These are phyloP conservation scores for Cladosporium sphaerospermum DNA, from an alignment of 2,329 filamentous ascomycete species.

Conservation along the genomic window DNA sequence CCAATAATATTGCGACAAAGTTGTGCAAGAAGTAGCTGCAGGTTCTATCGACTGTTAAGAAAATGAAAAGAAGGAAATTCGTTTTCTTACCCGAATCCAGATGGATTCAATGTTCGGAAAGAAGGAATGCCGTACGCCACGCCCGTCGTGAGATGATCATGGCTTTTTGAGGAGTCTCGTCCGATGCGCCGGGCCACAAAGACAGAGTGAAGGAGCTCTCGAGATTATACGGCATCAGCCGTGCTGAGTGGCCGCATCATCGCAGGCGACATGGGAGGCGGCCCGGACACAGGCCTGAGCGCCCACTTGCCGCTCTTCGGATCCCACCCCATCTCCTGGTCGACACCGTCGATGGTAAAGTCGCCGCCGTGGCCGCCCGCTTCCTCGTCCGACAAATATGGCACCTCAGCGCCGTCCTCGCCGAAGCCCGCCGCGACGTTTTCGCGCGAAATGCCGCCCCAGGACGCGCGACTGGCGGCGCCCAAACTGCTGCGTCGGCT, in stretches of 20 bases:
- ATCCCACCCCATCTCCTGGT: conserved; percentile 27
- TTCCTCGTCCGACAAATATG: conserved; percentile 20
- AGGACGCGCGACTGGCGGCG: conserved; percentile 19
- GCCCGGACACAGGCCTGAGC: conserved; percentile 17
- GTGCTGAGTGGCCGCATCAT: not conserved
- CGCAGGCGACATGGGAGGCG: not conserved
- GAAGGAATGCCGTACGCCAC: no score
- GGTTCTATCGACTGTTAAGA: no score
- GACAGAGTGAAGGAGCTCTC: no score
- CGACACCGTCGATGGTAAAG: conserved; percentile 16
- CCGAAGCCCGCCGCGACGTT: conserved; percentile 18
- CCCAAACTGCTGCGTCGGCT: conserved; percentile 10
- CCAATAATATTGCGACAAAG: no score
- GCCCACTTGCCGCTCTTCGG: conserved; percentile 24
- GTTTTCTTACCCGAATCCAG: no score
- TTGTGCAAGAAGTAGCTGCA: no score
- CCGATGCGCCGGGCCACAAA: no score
- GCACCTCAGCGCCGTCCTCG: conserved; percentile 24
- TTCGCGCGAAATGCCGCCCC: conserved; percentile 23
- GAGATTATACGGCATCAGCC: not conserved
- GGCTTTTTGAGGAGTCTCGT: no score
- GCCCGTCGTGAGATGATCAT: no score
- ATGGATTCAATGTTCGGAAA: no score
- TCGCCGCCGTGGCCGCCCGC: not conserved
- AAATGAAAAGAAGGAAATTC: no score